Conservation (phyloP, 805 yeast genomes). For the Lipomyces japonicus region DNA sequence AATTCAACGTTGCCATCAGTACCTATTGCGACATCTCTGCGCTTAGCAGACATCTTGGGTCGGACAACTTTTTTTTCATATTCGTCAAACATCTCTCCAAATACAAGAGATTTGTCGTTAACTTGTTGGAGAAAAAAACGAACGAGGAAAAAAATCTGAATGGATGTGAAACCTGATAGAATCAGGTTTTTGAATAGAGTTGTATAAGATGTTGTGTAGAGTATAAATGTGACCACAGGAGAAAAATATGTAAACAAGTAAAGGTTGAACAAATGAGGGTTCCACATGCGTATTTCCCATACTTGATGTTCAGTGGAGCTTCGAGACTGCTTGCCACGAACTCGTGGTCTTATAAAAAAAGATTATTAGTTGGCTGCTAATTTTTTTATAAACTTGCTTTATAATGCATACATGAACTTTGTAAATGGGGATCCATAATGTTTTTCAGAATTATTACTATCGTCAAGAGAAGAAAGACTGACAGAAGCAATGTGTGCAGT, state of each 20-base stretch:
- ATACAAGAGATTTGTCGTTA: constrained; percentile 57
- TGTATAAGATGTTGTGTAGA: constrained; percentile 41
- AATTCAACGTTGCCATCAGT: constrained; percentile 34
- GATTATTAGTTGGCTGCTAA: too few relatives aligned
- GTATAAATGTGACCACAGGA: constrained; percentile 51
- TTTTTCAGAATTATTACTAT: too few relatives aligned
- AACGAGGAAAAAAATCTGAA: constrained; percentile 43
- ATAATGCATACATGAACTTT: too few relatives aligned
- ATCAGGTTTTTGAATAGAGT: constrained; percentile 32
- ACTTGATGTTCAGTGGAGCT: constrained; percentile 7
- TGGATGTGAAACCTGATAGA: constrained; percentile 40
- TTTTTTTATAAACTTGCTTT: too few relatives aligned
- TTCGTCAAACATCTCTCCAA: constrained; percentile 59
- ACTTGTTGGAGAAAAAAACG: constrained; percentile 47
- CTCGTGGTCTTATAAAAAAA: too few relatives aligned
- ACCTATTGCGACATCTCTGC: constrained; percentile 56
- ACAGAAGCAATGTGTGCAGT: too few relatives aligned
- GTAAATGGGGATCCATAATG: too few relatives aligned
- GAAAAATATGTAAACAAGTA: constrained; percentile 53
- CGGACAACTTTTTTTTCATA: constrained; percentile 59
- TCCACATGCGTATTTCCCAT: constrained; percentile 64
- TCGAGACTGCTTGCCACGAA: too few relatives aligned
- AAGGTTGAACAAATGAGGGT: constrained; percentile 57
- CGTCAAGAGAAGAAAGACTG: too few relatives aligned
- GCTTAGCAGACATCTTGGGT: constrained; percentile 50